phyloP scores from a whole-genome alignment of 352 stramenopile genomes.

The Pythium angustatum region DNA sequence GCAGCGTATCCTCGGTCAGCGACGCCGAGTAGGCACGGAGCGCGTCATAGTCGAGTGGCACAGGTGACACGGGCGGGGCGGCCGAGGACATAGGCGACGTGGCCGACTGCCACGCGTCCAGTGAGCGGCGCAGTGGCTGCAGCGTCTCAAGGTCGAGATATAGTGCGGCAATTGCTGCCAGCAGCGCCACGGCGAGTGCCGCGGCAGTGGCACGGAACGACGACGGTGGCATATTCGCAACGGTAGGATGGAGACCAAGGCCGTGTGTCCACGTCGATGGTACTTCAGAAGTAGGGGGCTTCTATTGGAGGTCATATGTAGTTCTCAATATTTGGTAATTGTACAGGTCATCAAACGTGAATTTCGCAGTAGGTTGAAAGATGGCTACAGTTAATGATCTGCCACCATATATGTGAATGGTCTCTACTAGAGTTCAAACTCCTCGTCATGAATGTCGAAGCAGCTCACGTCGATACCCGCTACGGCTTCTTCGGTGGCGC shows the following conservation, averaged over 20 bases:
- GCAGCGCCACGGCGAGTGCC: slow-evolving; percentile 17
- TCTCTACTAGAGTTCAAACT: slow-evolving; percentile 29
- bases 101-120: background rate
- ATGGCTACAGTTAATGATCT: too few species aligned
- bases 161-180: slow-evolving; percentile 15
- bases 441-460: slow-evolving; percentile 28
- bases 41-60: slow-evolving; percentile 34
- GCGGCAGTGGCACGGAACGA: background rate
- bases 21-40: slow-evolving; percentile 37
- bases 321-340: too few species aligned
- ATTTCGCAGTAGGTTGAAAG: too few species aligned
- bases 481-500: slow-evolving; percentile 16
- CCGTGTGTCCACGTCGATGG: too few species aligned
- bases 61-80: background rate
- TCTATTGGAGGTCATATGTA: too few species aligned
- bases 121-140: background rate
- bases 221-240: background rate
- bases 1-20: slow-evolving; percentile 41
- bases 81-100: background rate
- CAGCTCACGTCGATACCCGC: slow-evolving; percentile 8
- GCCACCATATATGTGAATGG: too few species aligned
- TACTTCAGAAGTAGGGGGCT: too few species aligned
- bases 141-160: slow-evolving; percentile 14
- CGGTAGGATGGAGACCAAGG: too few species aligned
- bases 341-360: too few species aligned